Evolutionary conservation across 1,284 basidiomycete genomes (phyloP).

Genomic region (Mycena sp.): DNA sequence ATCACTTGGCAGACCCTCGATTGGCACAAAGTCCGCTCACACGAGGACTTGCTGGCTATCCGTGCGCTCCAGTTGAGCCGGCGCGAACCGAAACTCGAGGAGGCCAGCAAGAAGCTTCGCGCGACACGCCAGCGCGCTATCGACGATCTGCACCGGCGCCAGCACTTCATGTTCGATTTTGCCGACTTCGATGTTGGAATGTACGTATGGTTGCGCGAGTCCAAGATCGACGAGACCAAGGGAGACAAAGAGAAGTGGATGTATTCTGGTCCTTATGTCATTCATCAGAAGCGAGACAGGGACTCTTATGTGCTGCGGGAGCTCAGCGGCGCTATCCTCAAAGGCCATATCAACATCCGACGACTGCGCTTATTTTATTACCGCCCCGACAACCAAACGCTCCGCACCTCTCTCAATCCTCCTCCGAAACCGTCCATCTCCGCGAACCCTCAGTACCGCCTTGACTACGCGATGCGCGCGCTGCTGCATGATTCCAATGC

Average conservation of each 20-base stretch:
- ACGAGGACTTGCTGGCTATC: slow-evolving; percentile 37
- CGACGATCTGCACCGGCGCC: slow-evolving; percentile 34
- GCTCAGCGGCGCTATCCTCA: slow-evolving; percentile 37
- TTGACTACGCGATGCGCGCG: not conserved
- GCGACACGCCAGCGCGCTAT: slow-evolving; percentile 31
- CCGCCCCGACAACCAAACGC: slow-evolving; percentile 34
- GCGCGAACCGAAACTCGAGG: slow-evolving; percentile 30
- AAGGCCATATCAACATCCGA: slow-evolving; percentile 31
- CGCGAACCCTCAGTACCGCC: not conserved
- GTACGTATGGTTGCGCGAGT: slow-evolving; percentile 42
- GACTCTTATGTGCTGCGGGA: slow-evolving; percentile 35
- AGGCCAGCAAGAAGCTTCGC: slow-evolving; percentile 26
- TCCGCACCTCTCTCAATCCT: slow-evolving; percentile 11
- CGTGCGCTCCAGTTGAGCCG: slow-evolving; percentile 35
- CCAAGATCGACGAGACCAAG: slow-evolving; percentile 39
- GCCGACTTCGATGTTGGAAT: slow-evolving; percentile 34
- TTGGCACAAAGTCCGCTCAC: slow-evolving; percentile 34
- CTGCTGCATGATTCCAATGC: too few relatives aligned
- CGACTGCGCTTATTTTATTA: slow-evolving; percentile 40
- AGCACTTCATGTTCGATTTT: slow-evolving; percentile 25
- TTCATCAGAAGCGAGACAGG: slow-evolving; percentile 31
- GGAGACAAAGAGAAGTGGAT: slow-evolving; percentile 39
- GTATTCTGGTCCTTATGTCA: slow-evolving; percentile 42
- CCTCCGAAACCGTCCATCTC: not conserved
- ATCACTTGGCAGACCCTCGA: slow-evolving; percentile 42